Evolutionary conservation across 768 basidiomycete species (phyloP).

Genomic region (Tricholoma matsutake): DNA sequence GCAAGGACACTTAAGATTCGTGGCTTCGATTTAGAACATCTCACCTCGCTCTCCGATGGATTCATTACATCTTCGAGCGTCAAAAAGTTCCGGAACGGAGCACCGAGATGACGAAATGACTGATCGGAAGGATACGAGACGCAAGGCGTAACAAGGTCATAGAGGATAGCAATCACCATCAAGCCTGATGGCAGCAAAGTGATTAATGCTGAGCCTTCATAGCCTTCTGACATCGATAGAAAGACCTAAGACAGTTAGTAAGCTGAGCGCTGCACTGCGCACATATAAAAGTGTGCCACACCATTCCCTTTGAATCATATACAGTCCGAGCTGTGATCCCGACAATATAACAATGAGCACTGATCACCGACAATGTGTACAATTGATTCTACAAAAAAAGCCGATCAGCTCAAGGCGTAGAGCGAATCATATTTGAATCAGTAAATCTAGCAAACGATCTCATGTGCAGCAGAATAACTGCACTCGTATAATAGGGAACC

Average conservation of each 20-base stretch:
- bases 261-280: not conserved
- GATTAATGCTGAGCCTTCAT: not conserved
- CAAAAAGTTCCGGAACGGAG: slow-evolving; percentile 53
- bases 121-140: slow-evolving; percentile 25
- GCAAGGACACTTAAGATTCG: slow-evolving; percentile 36
- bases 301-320: too few relatives aligned
- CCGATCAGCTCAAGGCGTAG: not conserved
- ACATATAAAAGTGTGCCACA: too few relatives aligned
- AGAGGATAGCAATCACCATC: slow-evolving; percentile 26
- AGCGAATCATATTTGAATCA: slow-evolving; percentile 24
- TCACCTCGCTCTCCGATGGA: slow-evolving; percentile 27
- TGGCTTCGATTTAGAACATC: slow-evolving; percentile 26
- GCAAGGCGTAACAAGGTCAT: slow-evolving; percentile 25
- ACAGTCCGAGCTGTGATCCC: too few relatives aligned
- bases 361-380: too few relatives aligned
- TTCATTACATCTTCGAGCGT: slow-evolving; percentile 48
- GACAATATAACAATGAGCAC: too few relatives aligned
- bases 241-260: not conserved
- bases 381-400: not conserved
- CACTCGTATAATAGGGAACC: slow-evolving; percentile 66
- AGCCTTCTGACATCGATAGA: not conserved
- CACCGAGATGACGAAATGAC: slow-evolving; percentile 21
- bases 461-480: slow-evolving; percentile 23
- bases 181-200: slow-evolving; percentile 26
- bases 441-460: slow-evolving; percentile 45